Evolutionary conservation across 2,329 filamentous ascomycete genomes (phyloP), one percentile per base, ranked within the genome.

Genomic region (Immersiporthe knoxdaviesiana): DNA sequence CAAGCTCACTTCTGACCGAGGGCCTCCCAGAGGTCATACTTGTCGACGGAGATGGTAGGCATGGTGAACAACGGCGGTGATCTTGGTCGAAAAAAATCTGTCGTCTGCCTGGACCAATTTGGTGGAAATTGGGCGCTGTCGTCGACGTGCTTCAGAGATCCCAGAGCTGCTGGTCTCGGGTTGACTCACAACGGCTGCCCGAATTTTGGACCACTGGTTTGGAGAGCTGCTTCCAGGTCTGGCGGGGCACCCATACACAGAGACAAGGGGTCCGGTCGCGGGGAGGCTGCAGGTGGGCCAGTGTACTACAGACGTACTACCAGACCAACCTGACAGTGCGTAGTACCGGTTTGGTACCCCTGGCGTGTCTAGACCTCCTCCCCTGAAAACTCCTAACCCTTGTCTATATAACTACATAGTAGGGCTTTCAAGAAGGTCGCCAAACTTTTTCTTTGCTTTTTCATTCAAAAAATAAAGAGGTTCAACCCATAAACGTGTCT

Each of bases 21-120:
- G 79, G 92, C 94, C 83, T 97, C 90, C 87, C 92, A 98, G 79
- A 99, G 92, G 78, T 91, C 93, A 77, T 94, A 94, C 85, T 98
- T 99, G 85, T 98, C 92, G 76, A 98, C 94, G 75, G 91, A 87
- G 76, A 99, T 97, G 79, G 96, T 99, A 83, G 96, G 96, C 96
- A 97, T 97, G 71, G 80, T 88, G 66, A 24, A n/a, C 54, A 37
- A 35, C 18, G 50, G 47, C 18, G 41, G 47, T 62, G 24, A 39
- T 44, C 24, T 39, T 63, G 68, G 62, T 68, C 65, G 64, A 56
- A 27, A 56, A 27, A 12, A 12, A 11, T 16, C 56, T 66, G 68
- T 41, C 61, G 68, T 41, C 61, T 60, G 47, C 10, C 12, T 2
- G 39, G 32, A 30, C 41, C 24, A 58, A 35, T 37, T 44, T 68